Conservation (phyloP, 164 flowering plant species). For the Berberis thunbergii region DNA sequence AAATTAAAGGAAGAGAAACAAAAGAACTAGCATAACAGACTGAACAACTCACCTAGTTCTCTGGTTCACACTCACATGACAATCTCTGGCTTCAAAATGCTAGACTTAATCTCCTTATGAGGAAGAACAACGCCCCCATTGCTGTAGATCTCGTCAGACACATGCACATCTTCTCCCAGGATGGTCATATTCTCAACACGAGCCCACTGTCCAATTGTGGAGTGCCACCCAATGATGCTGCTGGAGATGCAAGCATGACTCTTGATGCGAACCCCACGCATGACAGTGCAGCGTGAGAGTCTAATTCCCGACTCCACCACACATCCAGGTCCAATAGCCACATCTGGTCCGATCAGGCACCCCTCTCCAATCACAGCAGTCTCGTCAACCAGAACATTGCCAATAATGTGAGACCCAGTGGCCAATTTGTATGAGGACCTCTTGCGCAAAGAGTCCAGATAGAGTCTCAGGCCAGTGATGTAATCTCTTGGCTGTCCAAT, state of each 20-base stretch:
- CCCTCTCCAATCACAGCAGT: constrained; percentile 21
- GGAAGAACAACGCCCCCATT: constrained; percentile 21
- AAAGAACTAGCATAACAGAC: too few relatives aligned
- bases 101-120: constrained; percentile 19
- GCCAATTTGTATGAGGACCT: constrained; percentile 15
- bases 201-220: constrained; percentile 20
- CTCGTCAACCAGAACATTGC: constrained; percentile 20
- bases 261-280: constrained; percentile 15
- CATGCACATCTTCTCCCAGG: constrained; percentile 19
- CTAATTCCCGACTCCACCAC: constrained; percentile 17
- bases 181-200: constrained; percentile 21
- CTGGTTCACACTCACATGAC: constrained; percentile 11
- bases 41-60: neutral
- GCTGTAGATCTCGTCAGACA: constrained; percentile 18
- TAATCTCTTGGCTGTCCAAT: constrained; percentile 22
- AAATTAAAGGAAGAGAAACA: too few relatives aligned
- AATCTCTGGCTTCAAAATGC: constrained; percentile 21
- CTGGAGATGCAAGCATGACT: constrained; percentile 16
- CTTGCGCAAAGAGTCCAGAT: constrained; percentile 15
- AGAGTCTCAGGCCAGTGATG: constrained; percentile 17
- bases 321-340: constrained; percentile 20
- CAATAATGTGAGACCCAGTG: constrained; percentile 13
- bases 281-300: constrained; percentile 20
- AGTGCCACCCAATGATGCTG: constrained; percentile 19
- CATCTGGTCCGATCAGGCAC: constrained; percentile 22